A percentile compares a stretch with the other conserved stretches of the same genome.
Evolutionary conservation across 2,329 filamentous ascomycete species (phyloP).

Genomic region (Metarhizium anisopliae): DNA sequence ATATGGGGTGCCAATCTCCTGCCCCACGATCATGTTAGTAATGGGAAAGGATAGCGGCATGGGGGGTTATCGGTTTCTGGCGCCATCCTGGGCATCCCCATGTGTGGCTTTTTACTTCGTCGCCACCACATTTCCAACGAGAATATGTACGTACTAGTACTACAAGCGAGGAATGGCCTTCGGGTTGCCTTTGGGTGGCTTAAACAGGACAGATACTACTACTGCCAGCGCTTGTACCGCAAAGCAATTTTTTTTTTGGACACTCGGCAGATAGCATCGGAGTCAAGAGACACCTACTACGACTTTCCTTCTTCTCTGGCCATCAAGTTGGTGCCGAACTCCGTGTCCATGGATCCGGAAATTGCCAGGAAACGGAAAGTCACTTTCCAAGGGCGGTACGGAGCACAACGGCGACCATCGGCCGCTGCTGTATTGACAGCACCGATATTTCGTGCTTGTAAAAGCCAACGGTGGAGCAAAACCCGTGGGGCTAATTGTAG

Average conservation of each 20-base stretch:
- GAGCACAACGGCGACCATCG: too few relatives aligned
- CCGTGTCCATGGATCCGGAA: not conserved
- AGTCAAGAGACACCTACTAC: not conserved
- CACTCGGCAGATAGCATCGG: not conserved
- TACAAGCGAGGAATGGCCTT: too few relatives aligned
- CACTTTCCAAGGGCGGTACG: not conserved
- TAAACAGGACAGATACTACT: too few relatives aligned
- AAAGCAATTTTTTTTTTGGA: not conserved
- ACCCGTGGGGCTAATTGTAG: not conserved
- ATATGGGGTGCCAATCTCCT: not conserved
- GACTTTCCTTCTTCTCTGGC: not conserved
- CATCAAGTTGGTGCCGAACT: not conserved
- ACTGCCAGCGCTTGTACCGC: not conserved
- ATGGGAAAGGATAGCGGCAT: not conserved
- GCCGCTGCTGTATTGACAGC: too few relatives aligned
- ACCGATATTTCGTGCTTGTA: too few relatives aligned
- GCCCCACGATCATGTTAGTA: constrained; percentile 3
- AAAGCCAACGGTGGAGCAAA: too few relatives aligned
- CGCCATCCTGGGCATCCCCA: constrained; percentile 17
- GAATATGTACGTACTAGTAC: not conserved
- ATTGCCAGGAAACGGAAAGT: not conserved
- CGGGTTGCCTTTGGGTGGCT: too few relatives aligned
- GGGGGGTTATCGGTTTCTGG: not conserved
- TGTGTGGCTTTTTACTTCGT: not conserved
- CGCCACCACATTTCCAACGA: not conserved